Conservation (phyloP, 495 filamentous ascomycete genomes). For the Aspergillus sclerotioniger region DNA sequence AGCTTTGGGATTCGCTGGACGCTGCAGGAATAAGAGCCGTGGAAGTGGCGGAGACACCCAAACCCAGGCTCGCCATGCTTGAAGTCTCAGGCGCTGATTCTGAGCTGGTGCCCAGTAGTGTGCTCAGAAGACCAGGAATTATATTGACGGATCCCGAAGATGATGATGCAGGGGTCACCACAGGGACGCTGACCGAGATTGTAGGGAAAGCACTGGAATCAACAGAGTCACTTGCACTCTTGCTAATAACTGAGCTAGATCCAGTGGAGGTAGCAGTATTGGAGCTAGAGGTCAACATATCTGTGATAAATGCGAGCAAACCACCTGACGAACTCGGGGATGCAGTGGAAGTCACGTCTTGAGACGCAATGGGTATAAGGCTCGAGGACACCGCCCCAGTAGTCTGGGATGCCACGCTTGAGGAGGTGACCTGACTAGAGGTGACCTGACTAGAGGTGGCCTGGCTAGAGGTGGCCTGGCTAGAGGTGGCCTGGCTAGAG, state of each 20-base stretch:
- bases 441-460: not conserved
- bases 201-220: constrained; percentile 7
- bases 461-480: not conserved
- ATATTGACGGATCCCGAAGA: constrained; percentile 11
- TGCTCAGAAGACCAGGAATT: constrained; percentile 12
- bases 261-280: constrained; percentile 1
- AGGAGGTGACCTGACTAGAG: not conserved
- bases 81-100: not conserved
- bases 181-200: constrained; percentile 31
- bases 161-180: constrained; percentile 14
- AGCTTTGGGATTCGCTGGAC: not conserved
- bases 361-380: not conserved
- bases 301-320: not conserved
- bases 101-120: constrained; percentile 2
- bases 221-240: constrained; percentile 2
- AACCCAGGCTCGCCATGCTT: constrained; percentile 1
- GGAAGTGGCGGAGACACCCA: not conserved
- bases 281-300: not conserved
- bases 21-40: not conserved
- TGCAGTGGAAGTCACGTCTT: not conserved
- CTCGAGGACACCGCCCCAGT: not conserved
- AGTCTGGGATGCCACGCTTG: not conserved
- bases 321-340: not conserved
- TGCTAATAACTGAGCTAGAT: not conserved
- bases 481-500: too few relatives aligned